Conservation (phyloP, 2,329 filamentous ascomycete genomes). For the Penicillium sp. region DNA sequence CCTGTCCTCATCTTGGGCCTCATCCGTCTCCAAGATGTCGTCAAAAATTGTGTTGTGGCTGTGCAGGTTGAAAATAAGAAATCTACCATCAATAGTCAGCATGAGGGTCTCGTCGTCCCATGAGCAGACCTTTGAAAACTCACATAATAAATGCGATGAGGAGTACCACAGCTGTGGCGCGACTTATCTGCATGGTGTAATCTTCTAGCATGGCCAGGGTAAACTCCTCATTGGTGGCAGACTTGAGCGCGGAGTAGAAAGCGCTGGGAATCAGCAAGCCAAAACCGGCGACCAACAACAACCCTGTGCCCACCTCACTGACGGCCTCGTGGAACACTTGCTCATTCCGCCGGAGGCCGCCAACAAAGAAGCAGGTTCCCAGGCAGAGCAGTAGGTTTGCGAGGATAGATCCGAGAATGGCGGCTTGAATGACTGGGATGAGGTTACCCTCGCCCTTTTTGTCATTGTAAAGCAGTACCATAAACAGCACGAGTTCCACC, state of each 20-base stretch:
- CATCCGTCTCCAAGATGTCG: conserved; percentile 69
- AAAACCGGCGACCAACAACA: conserved; percentile 74
- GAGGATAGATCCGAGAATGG: conserved; percentile 78
- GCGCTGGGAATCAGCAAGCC: conserved; percentile 45
- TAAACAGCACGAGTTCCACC: conserved; percentile 81
- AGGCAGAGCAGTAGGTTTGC: conserved; percentile 80
- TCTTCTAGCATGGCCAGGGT: conserved; percentile 45
- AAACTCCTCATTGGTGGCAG: conserved; percentile 39
- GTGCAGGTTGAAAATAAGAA: conserved; percentile 70
- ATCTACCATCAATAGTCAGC: conserved; percentile 33
- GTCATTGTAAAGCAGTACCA: conserved; percentile 66
- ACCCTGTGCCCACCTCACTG: conserved; percentile 73
- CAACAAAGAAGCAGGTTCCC: conserved; percentile 76
- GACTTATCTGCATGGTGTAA: conserved; percentile 65
- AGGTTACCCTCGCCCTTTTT: conserved; percentile 39
- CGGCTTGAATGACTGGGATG: conserved; percentile 74
- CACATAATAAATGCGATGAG: conserved; percentile 67
- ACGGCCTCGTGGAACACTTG: conserved; percentile 72
- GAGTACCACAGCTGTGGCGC: conserved; percentile 68
- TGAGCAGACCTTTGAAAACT: conserved; percentile 16
- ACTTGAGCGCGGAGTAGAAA: conserved; percentile 47
- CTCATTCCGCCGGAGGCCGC: conserved; percentile 67
- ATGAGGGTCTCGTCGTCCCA: neutral
- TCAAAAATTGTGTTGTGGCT: conserved; percentile 77
- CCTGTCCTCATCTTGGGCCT: conserved; percentile 64